Evolutionary conservation across 1,284 basidiomycete species (phyloP).

Genomic region (Gomphus sp.): DNA sequence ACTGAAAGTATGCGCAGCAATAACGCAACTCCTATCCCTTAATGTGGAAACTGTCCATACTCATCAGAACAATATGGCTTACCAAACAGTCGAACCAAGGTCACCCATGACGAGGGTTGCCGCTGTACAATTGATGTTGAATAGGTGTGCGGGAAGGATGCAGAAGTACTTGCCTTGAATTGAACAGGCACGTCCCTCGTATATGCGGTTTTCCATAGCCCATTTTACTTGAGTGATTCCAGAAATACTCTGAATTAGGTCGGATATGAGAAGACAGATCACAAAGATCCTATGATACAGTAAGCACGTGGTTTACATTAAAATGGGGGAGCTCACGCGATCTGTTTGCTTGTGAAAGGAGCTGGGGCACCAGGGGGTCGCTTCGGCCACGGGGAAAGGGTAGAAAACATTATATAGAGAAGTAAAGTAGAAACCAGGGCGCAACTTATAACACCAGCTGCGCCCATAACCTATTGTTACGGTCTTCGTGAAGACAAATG

Average conservation of each 20-base stretch:
- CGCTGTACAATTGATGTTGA: background rate
- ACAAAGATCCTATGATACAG: slow-evolving; percentile 4
- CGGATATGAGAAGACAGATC: slow-evolving; percentile 7
- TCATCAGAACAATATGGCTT: background rate
- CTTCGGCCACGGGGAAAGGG: slow-evolving; percentile 2
- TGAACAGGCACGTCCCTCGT: slow-evolving; percentile 7
- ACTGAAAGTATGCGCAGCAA: slow-evolving; percentile 43
- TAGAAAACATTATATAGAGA: slow-evolving; percentile 10
- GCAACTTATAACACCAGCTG: slow-evolving; percentile 8
- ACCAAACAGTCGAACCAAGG: slow-evolving; percentile 10
- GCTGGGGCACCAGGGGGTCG: background rate
- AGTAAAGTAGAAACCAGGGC: slow-evolving; percentile 7
- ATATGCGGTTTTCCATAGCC: slow-evolving; percentile 8
- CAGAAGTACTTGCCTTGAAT: background rate
- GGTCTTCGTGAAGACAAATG: background rate
- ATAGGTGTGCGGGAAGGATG: background rate
- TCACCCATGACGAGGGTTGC: slow-evolving; percentile 9
- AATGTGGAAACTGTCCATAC: background rate
- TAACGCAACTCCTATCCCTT: slow-evolving; percentile 20
- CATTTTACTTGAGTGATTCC: slow-evolving; percentile 9
- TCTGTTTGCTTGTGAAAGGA: slow-evolving; percentile 7
- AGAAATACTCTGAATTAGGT: slow-evolving; percentile 10
- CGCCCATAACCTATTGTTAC: slow-evolving; percentile 5
- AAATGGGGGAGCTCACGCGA: background rate
- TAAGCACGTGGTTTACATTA: background rate